Base-by-base conservation (phyloP, 768 basidiomycete genomes). In the Hydnomerulius pinastri region DNA sequence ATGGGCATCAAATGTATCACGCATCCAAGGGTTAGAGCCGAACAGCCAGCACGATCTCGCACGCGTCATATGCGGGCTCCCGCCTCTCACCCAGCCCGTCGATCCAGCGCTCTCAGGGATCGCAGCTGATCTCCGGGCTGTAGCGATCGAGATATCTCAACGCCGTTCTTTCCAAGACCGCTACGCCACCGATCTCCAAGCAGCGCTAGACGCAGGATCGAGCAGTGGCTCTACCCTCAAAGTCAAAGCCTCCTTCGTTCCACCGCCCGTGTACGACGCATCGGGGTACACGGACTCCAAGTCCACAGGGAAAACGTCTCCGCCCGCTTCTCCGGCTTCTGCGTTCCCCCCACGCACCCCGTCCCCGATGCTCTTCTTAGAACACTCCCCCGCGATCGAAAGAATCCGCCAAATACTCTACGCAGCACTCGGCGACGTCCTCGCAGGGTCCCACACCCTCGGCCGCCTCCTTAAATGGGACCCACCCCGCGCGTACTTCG, bases 331-430 rank as follows among this genome's bases (percentile, higher is more conserved):
- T 0, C 61, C 70, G 0, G 49, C 60, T 3, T 61, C 62, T 3
- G 74, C 71, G 0, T 71, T 77, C 5, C 49, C 63, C 6, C 13
- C 80, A 27, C 69, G 80, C 21, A 58, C 75, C 0, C 72, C 75
- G 13, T 71, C 78, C 18, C 80, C 87, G 0, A 79, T 81, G 4
- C 66, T 82, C 35, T 65, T 69, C 36, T 58, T 63, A 15, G 55
- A 58, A 11, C 35, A 62, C 27, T 66, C 71, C 37, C 77, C 79
- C 0, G 85, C 82, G 0, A 86, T 93, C 55, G 80, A 84, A 49
- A 75, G 87, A 61, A 92, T 94, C 51, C 86, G 92, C 23, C 90
- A 94, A 67, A 92, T 91, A 0, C 78, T 94, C 15, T 94, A 92
- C 66, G 89, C 91, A 0, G 80, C 88, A 2, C 75, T 93, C 3